These are phyloP conservation scores for Hanseniaspora osmophila DNA, from an alignment of 805 yeast species.

Conservation along the genomic window DNA sequence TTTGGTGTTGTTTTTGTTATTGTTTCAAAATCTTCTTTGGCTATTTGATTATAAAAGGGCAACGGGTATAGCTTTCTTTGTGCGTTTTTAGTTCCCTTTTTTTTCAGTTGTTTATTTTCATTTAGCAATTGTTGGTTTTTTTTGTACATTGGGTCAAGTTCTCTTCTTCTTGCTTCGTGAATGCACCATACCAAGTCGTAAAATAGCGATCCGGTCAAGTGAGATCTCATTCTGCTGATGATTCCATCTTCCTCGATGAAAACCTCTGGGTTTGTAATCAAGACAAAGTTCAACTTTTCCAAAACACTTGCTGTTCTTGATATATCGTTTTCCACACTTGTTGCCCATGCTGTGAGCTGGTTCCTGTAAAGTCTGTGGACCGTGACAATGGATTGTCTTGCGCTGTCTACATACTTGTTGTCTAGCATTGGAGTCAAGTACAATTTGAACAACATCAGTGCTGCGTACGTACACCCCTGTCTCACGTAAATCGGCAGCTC, in stretches of 20 bases:
- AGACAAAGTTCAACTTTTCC: slow-evolving; percentile 75
- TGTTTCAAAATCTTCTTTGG: slow-evolving; percentile 76
- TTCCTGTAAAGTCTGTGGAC: slow-evolving; percentile 80
- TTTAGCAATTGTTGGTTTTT: slow-evolving; percentile 14
- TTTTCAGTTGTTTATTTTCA: slow-evolving; percentile 22
- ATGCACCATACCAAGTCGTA: slow-evolving; percentile 90
- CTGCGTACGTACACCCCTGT: slow-evolving; percentile 73
- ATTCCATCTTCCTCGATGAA: slow-evolving; percentile 61
- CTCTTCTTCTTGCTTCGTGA: slow-evolving; percentile 80
- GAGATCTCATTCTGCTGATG: slow-evolving; percentile 80
- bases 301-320: slow-evolving; percentile 82
- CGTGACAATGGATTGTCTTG: slow-evolving; percentile 85
- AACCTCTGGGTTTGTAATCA: slow-evolving; percentile 76
- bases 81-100: slow-evolving; percentile 7
- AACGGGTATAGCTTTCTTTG: slow-evolving; percentile 46
- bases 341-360: slow-evolving; percentile 83
- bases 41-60: slow-evolving; percentile 83
- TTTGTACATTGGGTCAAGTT: slow-evolving; percentile 26
- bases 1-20: slow-evolving; percentile 78
- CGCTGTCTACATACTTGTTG: slow-evolving; percentile 62
- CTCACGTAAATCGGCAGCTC: slow-evolving; percentile 80
- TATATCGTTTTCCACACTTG: slow-evolving; percentile 69
- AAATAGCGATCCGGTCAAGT: slow-evolving; percentile 77
- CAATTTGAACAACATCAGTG: slow-evolving; percentile 62
- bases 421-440: slow-evolving; percentile 64